Base-by-base conservation (phyloP, 225 moss, liverwort and hornwort genomes). In the Neckera pumila region DNA sequence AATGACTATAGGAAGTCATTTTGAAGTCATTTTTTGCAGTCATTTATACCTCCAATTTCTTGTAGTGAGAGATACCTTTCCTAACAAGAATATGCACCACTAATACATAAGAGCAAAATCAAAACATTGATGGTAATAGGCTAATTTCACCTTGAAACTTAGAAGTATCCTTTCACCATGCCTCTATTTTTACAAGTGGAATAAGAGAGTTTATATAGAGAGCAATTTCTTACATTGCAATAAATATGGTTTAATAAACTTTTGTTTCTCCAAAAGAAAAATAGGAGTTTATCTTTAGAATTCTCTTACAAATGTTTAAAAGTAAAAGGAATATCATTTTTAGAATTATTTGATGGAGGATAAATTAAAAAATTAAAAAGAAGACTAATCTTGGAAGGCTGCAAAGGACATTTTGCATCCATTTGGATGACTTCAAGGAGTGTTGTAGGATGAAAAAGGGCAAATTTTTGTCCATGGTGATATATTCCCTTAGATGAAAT, bases 391-490 rank as follows among this genome's bases (percentile, higher is more conserved):
- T 1, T 20, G 4, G 1, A 75, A 75, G 12, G 49, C 21, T 47
- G 0, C 8, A 25, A 76, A 34, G 3, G 7, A 9, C 9, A 12
- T 14, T 54, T 77, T 23, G 3, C 9, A 25, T 54, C 23, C 34
- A 22, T 22, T 36, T 8, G 2, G 5, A 76, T 49, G 33, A 51
- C 51, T 53, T 53, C 5, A 14, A 28, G 6, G 27, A 76, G 6
- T 0, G 0, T 10, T 10, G 16, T n/a, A 56, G 25, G n/a, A 78
- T 26, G 2, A 0, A n/a, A 25, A 10, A n/a, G 6, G 36, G 10
- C 54, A 47, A 19, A 31, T 31, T 31, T 49, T 31, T 12, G 2
- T 36, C 2, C 0, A 9, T 23, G 13, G 11, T 7, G 10, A 43
- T 5, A 17, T 11, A 45, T 28, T 73, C 28, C 17, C 1, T 3